Evolutionary conservation across 495 filamentous ascomycete genomes (phyloP), one percentile per base, ranked within the genome.

Genomic region (Hypoxylon trugodes): DNA sequence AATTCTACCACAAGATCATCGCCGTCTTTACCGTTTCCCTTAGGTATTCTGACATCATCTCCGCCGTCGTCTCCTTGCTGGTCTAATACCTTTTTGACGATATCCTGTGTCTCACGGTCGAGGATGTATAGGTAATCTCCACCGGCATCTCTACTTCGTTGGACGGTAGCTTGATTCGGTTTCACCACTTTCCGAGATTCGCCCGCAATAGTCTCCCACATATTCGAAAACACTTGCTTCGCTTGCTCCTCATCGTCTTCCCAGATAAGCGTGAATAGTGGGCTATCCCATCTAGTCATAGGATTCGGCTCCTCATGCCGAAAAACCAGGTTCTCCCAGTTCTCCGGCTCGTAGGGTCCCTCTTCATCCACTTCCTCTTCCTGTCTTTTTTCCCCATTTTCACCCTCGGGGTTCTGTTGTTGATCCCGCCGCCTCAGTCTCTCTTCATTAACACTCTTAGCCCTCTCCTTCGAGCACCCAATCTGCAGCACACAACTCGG

Each of bases 231-330:
- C 1, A 76, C 72, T 40, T 68, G 55, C 8, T 33, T 60, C 5
- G 75, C 63, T 46, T 76, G 73, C 7, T 83, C 82, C 19, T 85
- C 84, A 33, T 82, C 78, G 70, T 98, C 95, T 9, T 88, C 84
- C 80, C 86, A 93, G 8, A 90, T 85, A 0, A 97, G 87, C 6
- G 92, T 94, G 78, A 97, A 98, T 16, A 97, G 82, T 4, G 95
- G 95, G 61, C 88, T 90, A 73, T 98, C 95, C 95, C 95, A 98
- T 41, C 95, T 84, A 12, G 85, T 90, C 90, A 97, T 94, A 45
- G 90, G 88, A 77, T 93, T 96, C 10, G 95, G 95, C 77, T 98
- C 95, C 75, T 98, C 95, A 73, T 96, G 97, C 42, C 95, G 87
- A 71, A 93, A 96, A 42, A 97, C 87, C 13, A 98, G 85, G 74